Base-by-base conservation (phyloP, 768 basidiomycete genomes). In the Leccinum ochraceum region DNA sequence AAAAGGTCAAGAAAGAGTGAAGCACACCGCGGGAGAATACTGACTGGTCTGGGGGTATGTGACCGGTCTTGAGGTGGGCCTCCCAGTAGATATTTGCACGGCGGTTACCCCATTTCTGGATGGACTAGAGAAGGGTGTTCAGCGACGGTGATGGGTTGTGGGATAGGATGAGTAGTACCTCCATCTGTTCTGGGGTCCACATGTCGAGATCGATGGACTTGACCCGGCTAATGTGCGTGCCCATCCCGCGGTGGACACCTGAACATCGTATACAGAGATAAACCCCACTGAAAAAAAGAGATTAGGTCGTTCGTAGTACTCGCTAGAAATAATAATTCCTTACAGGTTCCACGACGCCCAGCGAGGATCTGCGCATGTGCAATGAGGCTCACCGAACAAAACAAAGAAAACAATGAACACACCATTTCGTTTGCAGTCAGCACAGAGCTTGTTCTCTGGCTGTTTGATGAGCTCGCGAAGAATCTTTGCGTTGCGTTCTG, bases 321-420 rank as follows among this genome's bases (percentile, higher is more conserved):
- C 11, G 4, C 17, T 22, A 0, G 16, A 52, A 42, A 10, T 30
- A 42, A 10, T 30, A 30, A 17, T 24, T 36, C 69, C 87, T 65
- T 71, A 94, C 91, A 98, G 76, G 74, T 98, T 98, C 91, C 95
- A 97, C 8, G 94, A 94, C 48, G 96, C 96, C 96, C 96, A 99
- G 67, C 96, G 83, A 49, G 96, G 93, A 81, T 98, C 95, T 97
- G 65, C 16, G 14, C 54, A 26, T 44, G 30, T 6, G 16, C 56
- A 13, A 60, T 37, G 32, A 17, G 2, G 14, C 39, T 8, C 39
- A 17, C 7, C 8, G 39, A 39, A 42, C 26, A 26, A 13, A 24
- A 8, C n/a, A n/a, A 1, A 1, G 5, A 14, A 5, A 3, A 36
- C 4, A 42, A 24, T 13, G n/a, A 42, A 75, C 87, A 37, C 66